Base-by-base conservation (phyloP, 371 early-diverging fungal genomes). In the Amoeboaphelidium occidentale region DNA sequence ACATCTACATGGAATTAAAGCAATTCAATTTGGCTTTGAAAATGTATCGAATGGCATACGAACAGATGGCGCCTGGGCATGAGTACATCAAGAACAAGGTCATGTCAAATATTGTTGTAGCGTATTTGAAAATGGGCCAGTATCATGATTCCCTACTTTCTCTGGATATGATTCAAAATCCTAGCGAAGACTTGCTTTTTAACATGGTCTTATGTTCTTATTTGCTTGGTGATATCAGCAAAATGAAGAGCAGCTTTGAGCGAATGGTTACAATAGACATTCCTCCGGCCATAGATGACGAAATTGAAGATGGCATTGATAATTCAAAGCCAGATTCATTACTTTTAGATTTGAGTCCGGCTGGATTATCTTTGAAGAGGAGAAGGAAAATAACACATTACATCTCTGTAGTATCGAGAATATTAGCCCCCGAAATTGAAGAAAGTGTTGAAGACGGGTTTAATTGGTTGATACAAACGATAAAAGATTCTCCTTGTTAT, bases 11-110 rank as follows among this genome's bases (percentile, higher is more conserved):
- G 54, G 65, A 63, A 54, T 63, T 62, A 57, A 48, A 52, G 47
- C 65, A 69, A 54, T 65, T 60, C 39, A 52, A 61, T 0, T 68
- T 68, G 49, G 72, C 72, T 10, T 56, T 72, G 27, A 72, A 72
- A 51, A 69, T 69, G 72, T 72, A 69, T 47, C 57, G 72, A 2
- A 72, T 72, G 72, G 72, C 72, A 20, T 53, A 69, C 41, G 72
- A 72, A 45, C 72, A 72, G 51, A 63, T 72, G 39, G n/a, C 51
- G 20, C 63, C 67, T 14, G 4, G 23, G 24, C 27, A 12, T 25
- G 27, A 3, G 22, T 28, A 23, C n/a, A 23, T 14, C 46, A 65
- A 68, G 28, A 51, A 65, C 45, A 65, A 64, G 51, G 67, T 72
- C 21, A 61, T 68, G 64, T 54, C 65, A 14, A 72, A 72, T 52